These are phyloP conservation scores for Camellia lanceoleosa DNA, from an alignment of 148 eudicot genomes.

Conservation along the genomic window DNA sequence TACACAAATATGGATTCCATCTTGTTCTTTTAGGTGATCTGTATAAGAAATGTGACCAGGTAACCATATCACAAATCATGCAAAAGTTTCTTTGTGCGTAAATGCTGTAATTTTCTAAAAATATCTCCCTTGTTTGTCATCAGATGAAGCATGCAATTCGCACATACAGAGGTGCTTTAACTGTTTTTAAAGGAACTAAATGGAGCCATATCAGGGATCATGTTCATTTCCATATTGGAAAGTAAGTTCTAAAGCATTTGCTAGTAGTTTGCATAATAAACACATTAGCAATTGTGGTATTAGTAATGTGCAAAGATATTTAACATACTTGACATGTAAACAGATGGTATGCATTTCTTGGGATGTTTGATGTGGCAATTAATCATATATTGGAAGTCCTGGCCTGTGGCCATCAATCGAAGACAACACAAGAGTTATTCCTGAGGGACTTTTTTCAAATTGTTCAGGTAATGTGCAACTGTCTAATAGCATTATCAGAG, in stretches of 20 bases:
- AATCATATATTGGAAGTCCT: conserved; percentile 78
- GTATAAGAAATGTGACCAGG: conserved; percentile 90
- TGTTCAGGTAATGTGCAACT: conserved; percentile 58
- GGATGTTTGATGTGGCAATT: conserved; percentile 78
- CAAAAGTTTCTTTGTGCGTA: not conserved
- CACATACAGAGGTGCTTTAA: conserved; percentile 79
- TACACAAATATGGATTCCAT: conserved; percentile 96
- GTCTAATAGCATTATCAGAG: not conserved
- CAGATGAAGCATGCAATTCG: conserved; percentile 94
- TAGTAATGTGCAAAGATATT: not conserved
- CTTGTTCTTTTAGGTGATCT: conserved; percentile 93
- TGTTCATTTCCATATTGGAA: conserved; percentile 89
- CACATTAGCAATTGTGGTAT: conserved; percentile 8
- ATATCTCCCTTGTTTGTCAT: conserved; percentile 28
- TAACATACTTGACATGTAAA: not conserved
- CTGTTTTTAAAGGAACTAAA: conserved; percentile 74
- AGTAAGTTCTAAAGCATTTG: conserved; percentile 46
- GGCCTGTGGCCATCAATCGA: conserved; percentile 87
- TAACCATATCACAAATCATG: conserved; percentile 25
- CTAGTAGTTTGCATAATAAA: conserved; percentile 12
- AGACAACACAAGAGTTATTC: conserved; percentile 84
- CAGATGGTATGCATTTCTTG: conserved; percentile 97
- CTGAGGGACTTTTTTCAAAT: conserved; percentile 76
- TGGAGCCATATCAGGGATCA: conserved; percentile 92
- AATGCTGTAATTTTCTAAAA: conserved; percentile 11